These are phyloP conservation scores for Phytophthora parvispora DNA, from an alignment of 352 stramenopile species.

Conservation along the genomic window DNA sequence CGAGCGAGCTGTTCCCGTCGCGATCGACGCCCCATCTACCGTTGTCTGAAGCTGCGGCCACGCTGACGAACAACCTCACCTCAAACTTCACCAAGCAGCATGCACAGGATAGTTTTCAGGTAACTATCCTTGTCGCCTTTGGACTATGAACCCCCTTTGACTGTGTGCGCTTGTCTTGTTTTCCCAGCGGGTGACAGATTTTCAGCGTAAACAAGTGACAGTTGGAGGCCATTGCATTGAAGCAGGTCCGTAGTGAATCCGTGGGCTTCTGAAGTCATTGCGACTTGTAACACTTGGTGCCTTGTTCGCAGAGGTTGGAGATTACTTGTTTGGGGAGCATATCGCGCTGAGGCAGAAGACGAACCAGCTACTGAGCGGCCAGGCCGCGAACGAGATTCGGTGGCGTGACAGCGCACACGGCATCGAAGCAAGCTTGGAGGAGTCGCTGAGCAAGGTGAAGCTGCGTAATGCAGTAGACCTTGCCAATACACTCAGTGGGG, in stretches of 20 bases:
- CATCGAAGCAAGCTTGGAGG: conserved; percentile 54
- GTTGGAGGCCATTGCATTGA: conserved; percentile 50
- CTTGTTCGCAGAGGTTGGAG: conserved; percentile 34
- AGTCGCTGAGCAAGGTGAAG: conserved; percentile 76
- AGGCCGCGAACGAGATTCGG: conserved; percentile 15
- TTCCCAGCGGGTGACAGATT: conserved; percentile 48
- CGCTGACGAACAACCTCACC: conserved; percentile 38
- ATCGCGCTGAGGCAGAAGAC: conserved; percentile 38
- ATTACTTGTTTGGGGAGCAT: conserved; percentile 54
- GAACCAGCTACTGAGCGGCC: conserved; percentile 40
- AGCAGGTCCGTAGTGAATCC: conserved; percentile 30
- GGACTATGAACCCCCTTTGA: no score
- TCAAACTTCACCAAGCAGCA: conserved; percentile 53
- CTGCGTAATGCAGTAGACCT: conserved; percentile 79
- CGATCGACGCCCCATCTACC: conserved; percentile 28
- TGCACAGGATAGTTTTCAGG: conserved; percentile 43
- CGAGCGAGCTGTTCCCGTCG: neutral
- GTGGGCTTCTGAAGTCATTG: neutral
- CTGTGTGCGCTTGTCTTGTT: neutral
- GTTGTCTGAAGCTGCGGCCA: conserved; percentile 26
- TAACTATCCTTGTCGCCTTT: neutral
- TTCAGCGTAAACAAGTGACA: conserved; percentile 47
- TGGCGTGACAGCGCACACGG: conserved; percentile 20
- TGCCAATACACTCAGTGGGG: conserved; percentile 54
- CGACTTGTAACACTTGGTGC: neutral